Conservation (phyloP, 2,329 filamentous ascomycete genomes). For the Alternaria atra region DNA sequence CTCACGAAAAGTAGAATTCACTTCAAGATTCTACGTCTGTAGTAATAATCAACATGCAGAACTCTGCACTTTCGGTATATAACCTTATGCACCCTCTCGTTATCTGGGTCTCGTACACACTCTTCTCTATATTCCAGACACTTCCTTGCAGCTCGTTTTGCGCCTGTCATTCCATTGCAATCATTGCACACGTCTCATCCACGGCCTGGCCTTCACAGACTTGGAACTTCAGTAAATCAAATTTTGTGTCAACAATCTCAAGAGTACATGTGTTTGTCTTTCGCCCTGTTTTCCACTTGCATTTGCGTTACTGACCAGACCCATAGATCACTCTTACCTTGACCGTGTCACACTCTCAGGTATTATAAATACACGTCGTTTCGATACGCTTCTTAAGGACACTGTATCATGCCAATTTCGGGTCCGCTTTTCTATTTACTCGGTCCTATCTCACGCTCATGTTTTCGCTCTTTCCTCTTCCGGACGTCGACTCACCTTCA, state of each 20-base stretch:
- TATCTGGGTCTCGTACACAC: not conserved
- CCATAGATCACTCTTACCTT: not conserved
- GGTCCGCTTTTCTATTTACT: not conserved
- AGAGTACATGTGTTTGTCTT: not conserved
- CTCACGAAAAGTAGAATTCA: not conserved
- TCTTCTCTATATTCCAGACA: not conserved
- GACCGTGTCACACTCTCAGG: not conserved
- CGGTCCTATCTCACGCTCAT: not conserved
- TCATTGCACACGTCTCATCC: not conserved
- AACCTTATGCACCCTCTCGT: not conserved
- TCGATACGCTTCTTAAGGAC: not conserved
- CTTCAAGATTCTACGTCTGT: not conserved
- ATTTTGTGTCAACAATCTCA: not conserved
- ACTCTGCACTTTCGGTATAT: not conserved
- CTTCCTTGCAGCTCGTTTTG: not conserved
- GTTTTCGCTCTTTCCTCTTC: slow-evolving; percentile 2
- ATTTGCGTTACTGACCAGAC: not conserved
- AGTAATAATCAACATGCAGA: not conserved
- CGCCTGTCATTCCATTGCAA: not conserved
- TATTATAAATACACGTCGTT: not conserved
- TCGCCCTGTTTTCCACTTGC: not conserved
- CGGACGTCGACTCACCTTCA: slow-evolving; percentile 7
- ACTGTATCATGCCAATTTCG: not conserved
- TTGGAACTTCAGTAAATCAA: not conserved
- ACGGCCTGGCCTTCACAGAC: not conserved